Evolutionary conservation across 805 yeast genomes (phyloP).

Genomic region (Candida loeiensis): DNA sequence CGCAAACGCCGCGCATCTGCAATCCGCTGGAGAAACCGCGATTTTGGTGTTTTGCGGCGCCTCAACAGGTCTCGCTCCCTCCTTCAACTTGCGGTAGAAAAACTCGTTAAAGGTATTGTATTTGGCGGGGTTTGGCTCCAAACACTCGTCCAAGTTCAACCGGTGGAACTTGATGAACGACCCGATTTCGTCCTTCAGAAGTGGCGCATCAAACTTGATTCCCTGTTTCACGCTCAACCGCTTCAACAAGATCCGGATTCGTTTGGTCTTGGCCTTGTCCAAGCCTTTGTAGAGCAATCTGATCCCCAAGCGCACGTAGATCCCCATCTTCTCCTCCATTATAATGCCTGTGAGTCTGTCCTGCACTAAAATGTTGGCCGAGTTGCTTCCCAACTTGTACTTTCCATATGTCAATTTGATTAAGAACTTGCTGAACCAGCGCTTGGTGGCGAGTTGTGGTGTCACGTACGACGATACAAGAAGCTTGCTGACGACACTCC

Average conservation of each 20-base stretch:
- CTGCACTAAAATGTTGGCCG: conserved; percentile 92
- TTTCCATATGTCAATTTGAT: conserved; percentile 87
- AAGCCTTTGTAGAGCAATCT: conserved; percentile 76
- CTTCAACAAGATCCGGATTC: conserved; percentile 58
- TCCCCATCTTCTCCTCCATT: conserved; percentile 90
- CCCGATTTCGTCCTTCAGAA: conserved; percentile 62
- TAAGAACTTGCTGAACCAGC: conserved; percentile 83
- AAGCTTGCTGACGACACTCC: conserved; percentile 64
- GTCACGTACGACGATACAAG: conserved; percentile 71
- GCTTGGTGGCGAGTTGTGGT: conserved; percentile 73
- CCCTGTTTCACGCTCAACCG: conserved; percentile 80
- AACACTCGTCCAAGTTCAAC: conserved; percentile 71
- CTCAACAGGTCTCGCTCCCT: conserved; percentile 69
- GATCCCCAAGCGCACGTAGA: conserved; percentile 84
- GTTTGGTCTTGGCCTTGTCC: conserved; percentile 53
- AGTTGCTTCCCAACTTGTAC: conserved; percentile 75
- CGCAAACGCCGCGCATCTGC: conserved; percentile 71
- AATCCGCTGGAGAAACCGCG: conserved; percentile 80
- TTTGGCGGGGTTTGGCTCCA: conserved; percentile 41
- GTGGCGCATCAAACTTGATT: conserved; percentile 67
- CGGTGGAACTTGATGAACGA: conserved; percentile 81
- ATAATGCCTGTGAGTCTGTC: conserved; percentile 85
- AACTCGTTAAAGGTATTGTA: conserved; percentile 83
- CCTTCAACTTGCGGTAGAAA: conserved; percentile 73
- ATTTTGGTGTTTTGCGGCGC: conserved; percentile 46